Evolutionary conservation across 2,329 filamentous ascomycete species (phyloP).

Genomic region (Chaetomiaceae sp.): DNA sequence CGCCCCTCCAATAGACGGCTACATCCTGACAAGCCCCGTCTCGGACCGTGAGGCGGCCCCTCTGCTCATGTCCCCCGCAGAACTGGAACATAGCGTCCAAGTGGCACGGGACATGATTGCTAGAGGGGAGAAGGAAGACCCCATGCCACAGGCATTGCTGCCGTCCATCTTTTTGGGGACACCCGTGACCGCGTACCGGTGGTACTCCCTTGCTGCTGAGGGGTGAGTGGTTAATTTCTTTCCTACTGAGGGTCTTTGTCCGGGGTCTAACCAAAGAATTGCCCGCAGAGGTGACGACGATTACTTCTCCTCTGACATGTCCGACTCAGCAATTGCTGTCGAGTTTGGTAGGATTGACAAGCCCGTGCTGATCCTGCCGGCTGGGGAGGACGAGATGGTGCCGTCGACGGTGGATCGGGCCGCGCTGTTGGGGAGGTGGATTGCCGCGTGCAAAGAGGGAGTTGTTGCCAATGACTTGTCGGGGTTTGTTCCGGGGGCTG

Average conservation of each 20-base stretch:
- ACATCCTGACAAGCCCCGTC: slow-evolving; percentile 73
- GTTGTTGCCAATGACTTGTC: slow-evolving; percentile 45
- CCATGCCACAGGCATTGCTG: slow-evolving; percentile 46
- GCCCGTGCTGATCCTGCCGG: slow-evolving; percentile 59
- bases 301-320: slow-evolving; percentile 75
- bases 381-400: slow-evolving; percentile 61
- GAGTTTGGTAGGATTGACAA: slow-evolving; percentile 62
- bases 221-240: slow-evolving; percentile 42
- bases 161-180: slow-evolving; percentile 31
- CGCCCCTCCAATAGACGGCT: slow-evolving; percentile 54
- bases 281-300: slow-evolving; percentile 67
- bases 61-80: slow-evolving; percentile 20
- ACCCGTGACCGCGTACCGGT: slow-evolving; percentile 49
- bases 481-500: slow-evolving; percentile 46
- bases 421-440: slow-evolving; percentile 54
- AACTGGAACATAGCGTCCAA: slow-evolving; percentile 41
- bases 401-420: slow-evolving; percentile 55
- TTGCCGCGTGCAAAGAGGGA: slow-evolving; percentile 35
- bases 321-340: slow-evolving; percentile 46
- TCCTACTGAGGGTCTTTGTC: background rate
- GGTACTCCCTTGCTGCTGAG: slow-evolving; percentile 44
- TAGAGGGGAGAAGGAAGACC: slow-evolving; percentile 49
- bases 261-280: background rate
- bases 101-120: slow-evolving; percentile 51
- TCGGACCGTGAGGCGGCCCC: slow-evolving; percentile 65